These are phyloP conservation scores for Ascomycota sp. DNA, from an alignment of 2,329 filamentous ascomycete species.

Conservation along the genomic window DNA sequence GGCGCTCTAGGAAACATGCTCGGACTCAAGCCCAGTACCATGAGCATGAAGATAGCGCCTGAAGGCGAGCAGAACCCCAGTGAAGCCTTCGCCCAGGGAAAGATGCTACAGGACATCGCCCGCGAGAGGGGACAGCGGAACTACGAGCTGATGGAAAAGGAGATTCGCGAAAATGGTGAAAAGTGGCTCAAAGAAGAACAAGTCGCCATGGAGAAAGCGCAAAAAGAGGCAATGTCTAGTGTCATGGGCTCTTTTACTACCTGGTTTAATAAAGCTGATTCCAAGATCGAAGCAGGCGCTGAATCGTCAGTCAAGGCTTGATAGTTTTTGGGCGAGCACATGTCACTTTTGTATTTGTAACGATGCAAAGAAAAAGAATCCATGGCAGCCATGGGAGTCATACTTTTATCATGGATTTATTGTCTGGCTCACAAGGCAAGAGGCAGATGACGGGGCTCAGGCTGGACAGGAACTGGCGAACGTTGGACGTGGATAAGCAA, in stretches of 20 bases:
- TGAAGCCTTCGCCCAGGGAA: conserved; percentile 73
- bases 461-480: too few relatives aligned
- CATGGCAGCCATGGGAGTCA: too few relatives aligned
- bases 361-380: too few relatives aligned
- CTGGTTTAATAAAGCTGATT: too few relatives aligned
- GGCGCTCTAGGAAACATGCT: conserved; percentile 51
- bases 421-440: too few relatives aligned
- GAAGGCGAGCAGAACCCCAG: conserved; percentile 51
- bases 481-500: too few relatives aligned
- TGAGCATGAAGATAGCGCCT: conserved; percentile 36
- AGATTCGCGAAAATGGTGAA: conserved; percentile 83
- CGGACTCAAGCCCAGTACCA: conserved; percentile 53
- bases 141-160: conserved; percentile 74
- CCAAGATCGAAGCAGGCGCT: too few relatives aligned
- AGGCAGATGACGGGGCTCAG: too few relatives aligned
- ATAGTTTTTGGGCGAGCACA: too few relatives aligned
- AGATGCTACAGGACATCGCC: conserved; percentile 92
- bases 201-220: conserved; percentile 66
- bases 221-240: conserved; percentile 77
- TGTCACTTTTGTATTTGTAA: too few relatives aligned
- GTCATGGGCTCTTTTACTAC: conserved; percentile 59
- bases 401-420: too few relatives aligned
- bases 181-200: conserved; percentile 93
- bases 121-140: conserved; percentile 78
- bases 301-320: too few relatives aligned